phyloP scores from a whole-genome alignment of 257 asterid genomes.

The Dorcoceras hygrometricum region DNA sequence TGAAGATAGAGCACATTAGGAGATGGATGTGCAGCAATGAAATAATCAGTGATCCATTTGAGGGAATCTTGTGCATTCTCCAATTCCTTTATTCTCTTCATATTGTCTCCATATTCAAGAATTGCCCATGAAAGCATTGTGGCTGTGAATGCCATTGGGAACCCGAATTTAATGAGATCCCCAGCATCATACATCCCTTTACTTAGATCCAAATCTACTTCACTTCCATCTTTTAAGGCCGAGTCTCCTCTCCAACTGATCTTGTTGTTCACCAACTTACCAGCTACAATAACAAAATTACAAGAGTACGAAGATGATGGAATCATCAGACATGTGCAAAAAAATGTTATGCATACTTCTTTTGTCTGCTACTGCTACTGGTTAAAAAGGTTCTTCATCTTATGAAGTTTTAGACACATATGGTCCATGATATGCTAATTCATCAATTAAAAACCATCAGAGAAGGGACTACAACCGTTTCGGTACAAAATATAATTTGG shows the following conservation, averaged over 20 bases:
- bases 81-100: slow-evolving; percentile 37
- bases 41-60: slow-evolving; percentile 60
- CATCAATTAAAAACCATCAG: no score
- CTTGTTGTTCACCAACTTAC: slow-evolving; percentile 49
- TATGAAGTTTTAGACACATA: no score
- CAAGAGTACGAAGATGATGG: no score
- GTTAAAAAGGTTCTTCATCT: no score
- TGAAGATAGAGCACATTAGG: slow-evolving; percentile 49
- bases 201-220: slow-evolving; percentile 46
- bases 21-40: slow-evolving; percentile 61
- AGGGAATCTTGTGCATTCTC: slow-evolving; percentile 43
- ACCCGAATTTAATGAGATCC: slow-evolving; percentile 56
- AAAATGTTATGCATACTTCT: not conserved
- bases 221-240: slow-evolving; percentile 49
- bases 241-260: slow-evolving; percentile 69
- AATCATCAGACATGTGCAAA: not conserved
- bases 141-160: slow-evolving; percentile 74
- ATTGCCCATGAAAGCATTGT: slow-evolving; percentile 61
- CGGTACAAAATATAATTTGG: no score
- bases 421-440: no score
- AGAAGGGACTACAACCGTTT: no score
- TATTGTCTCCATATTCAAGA: slow-evolving; percentile 47
- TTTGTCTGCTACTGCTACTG: no score
- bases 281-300: slow-evolving; percentile 40
- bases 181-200: slow-evolving; percentile 72